Conservation (phyloP, 2,329 filamentous ascomycete species). For the Neonectria hederae region DNA sequence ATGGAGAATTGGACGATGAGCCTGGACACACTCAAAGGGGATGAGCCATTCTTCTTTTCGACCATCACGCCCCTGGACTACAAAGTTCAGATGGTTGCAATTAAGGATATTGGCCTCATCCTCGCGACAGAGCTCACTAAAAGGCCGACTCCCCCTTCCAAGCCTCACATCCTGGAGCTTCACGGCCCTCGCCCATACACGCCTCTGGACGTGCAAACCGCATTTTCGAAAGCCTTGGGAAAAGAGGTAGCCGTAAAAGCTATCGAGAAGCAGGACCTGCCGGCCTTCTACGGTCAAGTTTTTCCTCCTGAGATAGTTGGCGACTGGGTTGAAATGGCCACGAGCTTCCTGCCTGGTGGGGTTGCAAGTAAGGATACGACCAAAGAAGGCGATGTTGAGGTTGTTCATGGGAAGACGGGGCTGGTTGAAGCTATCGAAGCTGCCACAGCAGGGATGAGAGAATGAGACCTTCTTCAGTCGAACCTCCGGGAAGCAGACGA, state of each 20-base stretch:
- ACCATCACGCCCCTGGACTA: slow-evolving; percentile 47
- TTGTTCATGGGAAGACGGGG: slow-evolving; percentile 36
- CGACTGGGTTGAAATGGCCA: slow-evolving; percentile 45
- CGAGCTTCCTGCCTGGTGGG: slow-evolving; percentile 43
- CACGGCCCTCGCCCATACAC: slow-evolving; percentile 44
- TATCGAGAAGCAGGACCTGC: slow-evolving; percentile 40
- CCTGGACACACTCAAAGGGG: slow-evolving; percentile 39
- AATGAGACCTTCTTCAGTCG: too few relatives aligned
- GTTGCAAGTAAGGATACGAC: slow-evolving; percentile 31
- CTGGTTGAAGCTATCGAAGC: slow-evolving; percentile 30
- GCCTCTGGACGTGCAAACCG: slow-evolving; percentile 42
- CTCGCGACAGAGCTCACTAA: slow-evolving; percentile 41
- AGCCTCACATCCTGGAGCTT: slow-evolving; percentile 46
- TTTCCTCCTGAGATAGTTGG: slow-evolving; percentile 38
- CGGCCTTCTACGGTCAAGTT: slow-evolving; percentile 30
- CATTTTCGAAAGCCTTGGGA: slow-evolving; percentile 41
- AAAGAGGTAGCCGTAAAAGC: slow-evolving; percentile 41
- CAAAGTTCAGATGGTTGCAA: slow-evolving; percentile 46
- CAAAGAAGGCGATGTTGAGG: slow-evolving; percentile 4
- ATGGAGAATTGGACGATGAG: slow-evolving; percentile 51
- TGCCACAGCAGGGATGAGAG: background rate
- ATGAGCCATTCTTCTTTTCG: slow-evolving; percentile 46
- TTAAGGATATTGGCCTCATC: slow-evolving; percentile 36
- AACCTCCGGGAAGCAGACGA: too few relatives aligned
- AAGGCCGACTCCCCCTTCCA: slow-evolving; percentile 25